phyloP scores from a whole-genome alignment of 352 stramenopile species.

The Aphanomyces euteiches region DNA sequence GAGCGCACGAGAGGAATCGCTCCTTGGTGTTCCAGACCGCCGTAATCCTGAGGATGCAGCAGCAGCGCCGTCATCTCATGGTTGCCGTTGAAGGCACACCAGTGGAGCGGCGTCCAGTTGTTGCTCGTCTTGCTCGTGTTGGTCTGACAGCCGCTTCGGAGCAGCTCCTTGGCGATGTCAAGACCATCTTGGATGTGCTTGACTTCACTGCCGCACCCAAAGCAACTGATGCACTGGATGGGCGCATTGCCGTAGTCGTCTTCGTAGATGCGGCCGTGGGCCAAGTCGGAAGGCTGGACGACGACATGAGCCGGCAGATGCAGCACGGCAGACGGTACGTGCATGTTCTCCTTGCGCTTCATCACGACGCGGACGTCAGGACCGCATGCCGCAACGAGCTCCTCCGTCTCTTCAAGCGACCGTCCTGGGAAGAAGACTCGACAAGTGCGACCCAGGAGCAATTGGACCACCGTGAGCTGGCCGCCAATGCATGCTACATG shows the following conservation, averaged over 20 bases:
- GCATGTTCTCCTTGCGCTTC: constrained; percentile 41
- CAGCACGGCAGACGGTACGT: constrained; percentile 48
- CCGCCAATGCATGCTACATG: constrained; percentile 64
- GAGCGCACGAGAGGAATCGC: constrained; percentile 58
- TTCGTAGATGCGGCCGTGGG: constrained; percentile 47
- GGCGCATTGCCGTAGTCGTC: constrained; percentile 79
- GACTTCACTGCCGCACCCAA: constrained; percentile 59
- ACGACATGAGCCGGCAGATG: constrained; percentile 43
- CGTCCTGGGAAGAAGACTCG: constrained; percentile 66
- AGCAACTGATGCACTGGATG: constrained; percentile 72
- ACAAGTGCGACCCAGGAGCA: constrained; percentile 60
- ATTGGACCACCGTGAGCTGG: constrained; percentile 53
- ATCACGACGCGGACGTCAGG: constrained; percentile 40
- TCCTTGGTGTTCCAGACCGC: constrained; percentile 36
- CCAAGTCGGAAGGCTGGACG: constrained; percentile 45
- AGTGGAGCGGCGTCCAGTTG: constrained; percentile 71
- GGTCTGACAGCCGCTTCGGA: constrained; percentile 60
- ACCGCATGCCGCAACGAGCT: neutral
- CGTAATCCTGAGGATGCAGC: constrained; percentile 39
- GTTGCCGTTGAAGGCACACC: constrained; percentile 71
- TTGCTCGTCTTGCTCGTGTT: constrained; percentile 66
- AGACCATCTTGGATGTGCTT: constrained; percentile 62
- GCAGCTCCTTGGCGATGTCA: constrained; percentile 54
- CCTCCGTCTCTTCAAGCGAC: constrained; percentile 35
- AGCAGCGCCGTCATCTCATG: constrained; percentile 58